phyloP scores from a whole-genome alignment of 345 rosid genomes.

The Salix purpurea region DNA sequence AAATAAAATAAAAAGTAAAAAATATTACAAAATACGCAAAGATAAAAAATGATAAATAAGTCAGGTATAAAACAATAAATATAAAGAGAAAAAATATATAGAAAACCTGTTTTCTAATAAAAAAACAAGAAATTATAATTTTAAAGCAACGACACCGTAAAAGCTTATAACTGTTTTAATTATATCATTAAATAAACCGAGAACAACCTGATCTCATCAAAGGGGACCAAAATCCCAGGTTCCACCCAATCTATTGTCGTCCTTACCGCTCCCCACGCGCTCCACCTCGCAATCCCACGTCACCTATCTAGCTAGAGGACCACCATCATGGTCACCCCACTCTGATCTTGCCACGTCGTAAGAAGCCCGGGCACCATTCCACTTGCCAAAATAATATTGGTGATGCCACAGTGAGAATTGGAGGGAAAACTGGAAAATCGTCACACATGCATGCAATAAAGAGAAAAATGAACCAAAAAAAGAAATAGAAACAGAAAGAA shows the following conservation, averaged over 20 bases:
- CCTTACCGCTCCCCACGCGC: constrained; percentile 18
- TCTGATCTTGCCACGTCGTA: constrained; percentile 17
- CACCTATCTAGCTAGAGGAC: background rate
- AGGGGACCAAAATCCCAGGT: constrained; percentile 7
- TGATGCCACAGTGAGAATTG: constrained; percentile 18
- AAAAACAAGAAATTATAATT: too few relatives aligned
- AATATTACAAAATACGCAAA: too few relatives aligned
- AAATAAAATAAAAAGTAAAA: too few relatives aligned
- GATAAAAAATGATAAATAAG: too few relatives aligned
- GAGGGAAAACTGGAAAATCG: constrained; percentile 32
- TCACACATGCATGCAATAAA: background rate
- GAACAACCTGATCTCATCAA: background rate
- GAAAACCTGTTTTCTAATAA: too few relatives aligned
- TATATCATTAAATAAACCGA: background rate
- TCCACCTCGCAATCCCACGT: background rate
- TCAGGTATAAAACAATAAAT: too few relatives aligned
- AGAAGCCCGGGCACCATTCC: background rate
- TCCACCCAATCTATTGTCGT: background rate
- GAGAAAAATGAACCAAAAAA: background rate
- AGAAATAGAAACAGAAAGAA: background rate
- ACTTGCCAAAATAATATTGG: constrained; percentile 20
- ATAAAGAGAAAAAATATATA: too few relatives aligned
- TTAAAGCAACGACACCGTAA: too few relatives aligned
- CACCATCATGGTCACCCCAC: too few relatives aligned
- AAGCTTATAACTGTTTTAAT: too few relatives aligned